Base-by-base conservation (phyloP, 2,329 filamentous ascomycete species). In the Botrytis squamosa region DNA sequence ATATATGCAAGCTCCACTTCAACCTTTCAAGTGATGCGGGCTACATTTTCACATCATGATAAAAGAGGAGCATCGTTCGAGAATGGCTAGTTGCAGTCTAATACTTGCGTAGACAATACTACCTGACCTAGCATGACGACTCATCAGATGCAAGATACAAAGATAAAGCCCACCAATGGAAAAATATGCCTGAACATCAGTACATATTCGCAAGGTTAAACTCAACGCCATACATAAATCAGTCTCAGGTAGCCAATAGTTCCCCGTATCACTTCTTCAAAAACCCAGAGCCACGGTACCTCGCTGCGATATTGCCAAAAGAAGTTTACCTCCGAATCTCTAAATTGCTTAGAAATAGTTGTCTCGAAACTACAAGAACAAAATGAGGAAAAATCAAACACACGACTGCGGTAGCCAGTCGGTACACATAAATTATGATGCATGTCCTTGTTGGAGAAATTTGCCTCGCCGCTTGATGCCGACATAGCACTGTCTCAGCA, bases 361-460 rank as follows among this genome's bases (percentile, higher is more conserved):
- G 25, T 71, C n/a, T 29, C 44, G 33, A 57, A 60, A 49, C 25
- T 25, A 59, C 49, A 68, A 49, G 8, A 46, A 59, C 44, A 70
- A 67, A 12, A 33, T 36, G 44, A 42, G 42, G 33, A 10, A 29
- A 40, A 42, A 57, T 44, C 63, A 72, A 67, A 67, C 38, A 65
- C 44, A 67, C 33, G 46, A 64, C 20, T 40, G 42, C 70, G n/a
- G 46, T 59, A 72, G 25, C 60, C 46, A 46, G 29, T 72, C 44
- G 38, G 46, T 44, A 55, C 57, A 64, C 44, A 57, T 44, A 49
- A 72, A 72, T 33, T 72, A 72, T 67, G 44, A 72, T 72, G 70
- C 70, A 66, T 72, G 60, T 72, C 70, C 70, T 66, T 72, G 63
- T 49, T 68, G 63, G 52, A 29, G 40, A 68, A 60, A 60, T 52